Conservation (phyloP, 345 rosid species). For the Adansonia digitata region DNA sequence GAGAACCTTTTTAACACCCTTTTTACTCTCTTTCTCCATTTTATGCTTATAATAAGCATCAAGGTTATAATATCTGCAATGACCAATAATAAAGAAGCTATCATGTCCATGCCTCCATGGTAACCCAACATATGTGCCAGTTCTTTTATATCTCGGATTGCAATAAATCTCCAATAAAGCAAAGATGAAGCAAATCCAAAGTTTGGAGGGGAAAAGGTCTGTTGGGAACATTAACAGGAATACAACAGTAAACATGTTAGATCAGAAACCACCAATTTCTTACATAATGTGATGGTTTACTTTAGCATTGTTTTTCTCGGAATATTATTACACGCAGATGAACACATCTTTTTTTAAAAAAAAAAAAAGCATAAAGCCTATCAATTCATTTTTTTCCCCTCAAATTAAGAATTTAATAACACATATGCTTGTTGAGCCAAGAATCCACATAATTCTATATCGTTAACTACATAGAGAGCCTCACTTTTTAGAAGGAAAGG, state of each 20-base stretch:
- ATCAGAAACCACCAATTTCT: not conserved
- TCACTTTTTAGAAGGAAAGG: conserved; percentile 96
- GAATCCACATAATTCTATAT: conserved; percentile 5
- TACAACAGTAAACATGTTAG: not conserved
- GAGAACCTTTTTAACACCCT: conserved; percentile 62
- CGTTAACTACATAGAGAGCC: conserved; percentile 22
- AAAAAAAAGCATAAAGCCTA: not conserved
- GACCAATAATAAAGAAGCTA: conserved; percentile 7
- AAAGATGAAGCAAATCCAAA: not conserved
- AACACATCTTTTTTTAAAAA: not conserved
- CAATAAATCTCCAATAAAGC: not conserved
- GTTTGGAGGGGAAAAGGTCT: not conserved
- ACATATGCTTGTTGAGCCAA: conserved; percentile 14
- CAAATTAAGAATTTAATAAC: too few species aligned
- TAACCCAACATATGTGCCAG: not conserved
- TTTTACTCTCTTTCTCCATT: conserved; percentile 66
- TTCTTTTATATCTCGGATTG: not conserved
- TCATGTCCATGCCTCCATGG: not conserved
- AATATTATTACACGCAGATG: not conserved
- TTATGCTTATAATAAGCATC: conserved; percentile 74
- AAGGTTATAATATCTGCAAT: conserved; percentile 72
- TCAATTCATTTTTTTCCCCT: not conserved
- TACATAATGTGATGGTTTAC: not conserved
- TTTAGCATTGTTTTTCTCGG: not conserved
- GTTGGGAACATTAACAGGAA: not conserved